phyloP scores from a whole-genome alignment of 257 asterid genomes.

The Pogostemon cablin region DNA sequence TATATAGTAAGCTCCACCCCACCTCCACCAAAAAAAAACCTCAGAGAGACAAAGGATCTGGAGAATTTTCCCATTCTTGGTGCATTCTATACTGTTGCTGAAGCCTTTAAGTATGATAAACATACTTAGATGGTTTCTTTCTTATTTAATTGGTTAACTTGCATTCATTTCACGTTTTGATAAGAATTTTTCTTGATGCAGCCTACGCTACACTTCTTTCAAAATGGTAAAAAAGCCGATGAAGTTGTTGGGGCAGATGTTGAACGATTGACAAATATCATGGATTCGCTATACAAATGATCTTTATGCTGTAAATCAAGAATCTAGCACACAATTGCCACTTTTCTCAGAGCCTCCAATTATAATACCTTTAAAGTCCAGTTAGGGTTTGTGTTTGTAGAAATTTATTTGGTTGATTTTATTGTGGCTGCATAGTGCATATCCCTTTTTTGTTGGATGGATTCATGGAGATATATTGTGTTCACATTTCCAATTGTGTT shows the following conservation, averaged over 20 bases:
- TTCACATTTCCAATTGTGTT: conserved; percentile 11
- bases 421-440: background rate
- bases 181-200: conserved; percentile 47
- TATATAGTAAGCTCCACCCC: background rate
- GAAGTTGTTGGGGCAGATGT: conserved; percentile 86
- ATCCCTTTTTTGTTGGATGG: background rate
- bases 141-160: conserved; percentile 23
- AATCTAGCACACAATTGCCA: conserved; percentile 11
- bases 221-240: conserved; percentile 71
- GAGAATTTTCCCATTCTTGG: too few relatives aligned
- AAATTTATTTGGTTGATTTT: background rate
- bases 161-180: conserved; percentile 7
- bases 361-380: conserved; percentile 10
- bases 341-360: background rate
- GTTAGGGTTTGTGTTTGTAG: conserved; percentile 21
- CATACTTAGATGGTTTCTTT: background rate
- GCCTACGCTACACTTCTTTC: conserved; percentile 94
- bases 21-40: background rate
- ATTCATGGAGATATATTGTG: conserved; percentile 2
- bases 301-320: background rate
- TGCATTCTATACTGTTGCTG: too few relatives aligned
- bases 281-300: conserved; percentile 76
- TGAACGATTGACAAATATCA: conserved; percentile 67
- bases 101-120: too few relatives aligned
- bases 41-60: background rate